phyloP scores from a whole-genome alignment of 1,139 yeast genomes.

The Geotrichum restrictum region DNA sequence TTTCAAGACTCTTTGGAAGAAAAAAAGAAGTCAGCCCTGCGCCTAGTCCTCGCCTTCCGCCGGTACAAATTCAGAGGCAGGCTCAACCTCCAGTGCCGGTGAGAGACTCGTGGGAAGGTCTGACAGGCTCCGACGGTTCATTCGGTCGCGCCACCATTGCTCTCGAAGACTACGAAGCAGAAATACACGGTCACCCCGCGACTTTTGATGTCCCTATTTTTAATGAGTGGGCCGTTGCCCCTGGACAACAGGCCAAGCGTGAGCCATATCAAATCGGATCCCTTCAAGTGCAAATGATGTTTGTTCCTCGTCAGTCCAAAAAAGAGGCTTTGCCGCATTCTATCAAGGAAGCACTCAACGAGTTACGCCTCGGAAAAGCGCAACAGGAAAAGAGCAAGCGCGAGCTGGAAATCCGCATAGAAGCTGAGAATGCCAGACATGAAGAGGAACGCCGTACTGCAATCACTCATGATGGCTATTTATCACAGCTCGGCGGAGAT shows the following conservation, averaged over 20 bases:
- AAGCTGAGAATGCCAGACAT: conserved; percentile 22
- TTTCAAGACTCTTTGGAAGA: conserved; percentile 20
- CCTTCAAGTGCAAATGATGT: conserved; percentile 67
- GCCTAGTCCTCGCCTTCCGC: not conserved
- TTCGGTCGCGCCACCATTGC: conserved; percentile 72
- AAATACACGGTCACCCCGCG: conserved; percentile 51
- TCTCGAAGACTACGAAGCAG: conserved; percentile 55
- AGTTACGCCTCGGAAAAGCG: conserved; percentile 29
- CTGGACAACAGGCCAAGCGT: conserved; percentile 32
- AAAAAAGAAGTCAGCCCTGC: conserved; percentile 28
- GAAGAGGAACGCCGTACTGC: conserved; percentile 6
- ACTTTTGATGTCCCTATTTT: conserved; percentile 57
- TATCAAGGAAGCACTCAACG: conserved; percentile 48
- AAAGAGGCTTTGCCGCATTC: conserved; percentile 53
- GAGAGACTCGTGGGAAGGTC: conserved; percentile 13
- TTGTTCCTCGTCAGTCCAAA: conserved; percentile 50
- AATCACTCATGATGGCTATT: conserved; percentile 48
- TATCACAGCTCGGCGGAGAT: conserved; percentile 76
- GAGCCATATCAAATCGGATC: conserved; percentile 62
- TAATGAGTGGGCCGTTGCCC: conserved; percentile 71
- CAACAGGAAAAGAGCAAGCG: conserved; percentile 2
- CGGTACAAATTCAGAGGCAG: not conserved
- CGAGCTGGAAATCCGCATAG: conserved; percentile 16
- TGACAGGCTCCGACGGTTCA: conserved; percentile 73
- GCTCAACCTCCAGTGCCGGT: not conserved